Evolutionary conservation across 208 protist species (phyloP), one percentile per base, ranked within the genome.

Genomic region (Leishmania turanica): DNA sequence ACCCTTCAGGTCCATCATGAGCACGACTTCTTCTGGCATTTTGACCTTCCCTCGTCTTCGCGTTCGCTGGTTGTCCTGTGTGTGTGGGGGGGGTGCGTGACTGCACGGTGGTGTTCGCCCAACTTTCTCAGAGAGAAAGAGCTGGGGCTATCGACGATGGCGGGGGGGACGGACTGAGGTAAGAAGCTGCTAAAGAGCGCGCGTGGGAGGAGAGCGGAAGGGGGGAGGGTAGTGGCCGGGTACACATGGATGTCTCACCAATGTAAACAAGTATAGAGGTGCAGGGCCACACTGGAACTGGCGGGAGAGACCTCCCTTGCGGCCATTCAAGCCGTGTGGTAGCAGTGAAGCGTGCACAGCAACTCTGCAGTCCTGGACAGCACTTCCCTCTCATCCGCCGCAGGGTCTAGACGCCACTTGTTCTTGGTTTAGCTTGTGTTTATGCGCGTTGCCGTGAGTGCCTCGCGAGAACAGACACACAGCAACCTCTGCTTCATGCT

Each of bases 1-100:
- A 7, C 92, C 90, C 49, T 83, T 89, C 70, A 93, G 40, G 82
- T 96, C 91, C 82, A 96, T 93, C 88, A 96, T 91, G 74, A 96
- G 77, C 71, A 96, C 89, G 40, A 96, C 91, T 79, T 96, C 90
- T 24, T 81, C 86, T 21, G 92, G 91, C 92, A 94, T 96, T 65
- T 60, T 54, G 37, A 37, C 49, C 3, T 27, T 3, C 34, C 15
- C 31, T 34, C 19, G 72, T 51, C 72, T 27, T 15, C 60, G 72
- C 49, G 19, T 2, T 56, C 21, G 47, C 21, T 9, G 19, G n/a
- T 7, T 51, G 42, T 19, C 3, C 31, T 78, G 15, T 34, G 47
- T 64, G n/a, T 80, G 34, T 77, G 0, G 71, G 9, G 53, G 3
- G 15, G 4, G 62, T 40, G 62, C 51, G 15, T 37, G 31, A 5